Percentiles rank a stretch among this genome's conserved stretches.
Conservation (phyloP, 1,139 yeast species). For the Pichia sp. region DNA sequence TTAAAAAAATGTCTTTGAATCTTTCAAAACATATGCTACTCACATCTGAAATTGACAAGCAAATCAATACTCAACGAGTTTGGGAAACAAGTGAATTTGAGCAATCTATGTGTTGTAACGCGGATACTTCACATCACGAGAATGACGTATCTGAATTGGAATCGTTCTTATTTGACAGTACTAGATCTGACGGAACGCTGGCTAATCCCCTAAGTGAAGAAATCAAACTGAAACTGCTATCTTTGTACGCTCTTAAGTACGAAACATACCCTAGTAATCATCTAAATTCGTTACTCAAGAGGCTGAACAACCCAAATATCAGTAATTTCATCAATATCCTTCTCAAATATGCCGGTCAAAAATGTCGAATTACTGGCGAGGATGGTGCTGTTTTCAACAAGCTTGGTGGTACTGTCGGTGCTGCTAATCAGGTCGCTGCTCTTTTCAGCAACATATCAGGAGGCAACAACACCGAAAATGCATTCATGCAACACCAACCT, state of each 20-base stretch:
- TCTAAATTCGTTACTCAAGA: constrained; percentile 35
- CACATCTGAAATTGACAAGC: constrained; percentile 78
- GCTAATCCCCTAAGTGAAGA: constrained; percentile 34
- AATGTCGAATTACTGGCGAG: constrained; percentile 41
- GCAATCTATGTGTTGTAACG: constrained; percentile 71
- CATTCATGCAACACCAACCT: constrained; percentile 68
- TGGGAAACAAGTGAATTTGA: constrained; percentile 90
- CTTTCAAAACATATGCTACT: constrained; percentile 92
- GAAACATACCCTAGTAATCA: constrained; percentile 44
- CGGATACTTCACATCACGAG: constrained; percentile 42
- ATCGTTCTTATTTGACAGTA: constrained; percentile 35
- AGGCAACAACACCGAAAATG: constrained; percentile 33
- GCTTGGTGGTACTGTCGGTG: constrained; percentile 20
- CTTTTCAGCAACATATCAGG: constrained; percentile 28
- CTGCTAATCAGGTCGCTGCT: constrained; percentile 25
- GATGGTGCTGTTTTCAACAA: constrained; percentile 30
- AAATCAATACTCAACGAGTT: constrained; percentile 53
- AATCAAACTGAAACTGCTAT: constrained; percentile 56
- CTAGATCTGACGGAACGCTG: constrained; percentile 16
- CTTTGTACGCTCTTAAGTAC: constrained; percentile 70
- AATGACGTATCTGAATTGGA: constrained; percentile 46
- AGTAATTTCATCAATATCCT: constrained; percentile 34
- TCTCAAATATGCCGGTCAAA: constrained; percentile 38
- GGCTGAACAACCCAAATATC: constrained; percentile 36
- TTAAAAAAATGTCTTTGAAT: constrained; percentile 78